Percentiles rank a stretch among this genome's conserved stretches.
phyloP scores from a whole-genome alignment of 208 protist genomes.

The Acanthamoeba sp. region DNA sequence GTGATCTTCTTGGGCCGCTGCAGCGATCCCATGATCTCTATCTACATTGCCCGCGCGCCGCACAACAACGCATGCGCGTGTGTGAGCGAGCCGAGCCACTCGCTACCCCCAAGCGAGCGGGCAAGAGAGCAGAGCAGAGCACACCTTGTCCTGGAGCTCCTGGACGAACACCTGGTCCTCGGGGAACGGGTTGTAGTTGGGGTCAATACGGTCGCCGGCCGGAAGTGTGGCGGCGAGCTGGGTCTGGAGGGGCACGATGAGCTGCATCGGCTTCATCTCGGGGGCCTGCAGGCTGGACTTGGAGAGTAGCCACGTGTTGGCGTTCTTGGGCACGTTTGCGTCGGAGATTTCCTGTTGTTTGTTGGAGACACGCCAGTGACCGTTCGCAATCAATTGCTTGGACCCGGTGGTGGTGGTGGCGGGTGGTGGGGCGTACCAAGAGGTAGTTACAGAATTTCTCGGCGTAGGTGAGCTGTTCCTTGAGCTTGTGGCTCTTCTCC shows the following conservation, averaged over 20 bases:
- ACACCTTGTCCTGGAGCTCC: slow-evolving; percentile 76
- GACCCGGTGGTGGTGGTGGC: too few relatives aligned
- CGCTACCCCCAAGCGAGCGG: too few relatives aligned
- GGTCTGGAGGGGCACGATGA: slow-evolving; percentile 80
- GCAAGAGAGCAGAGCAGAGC: not conserved
- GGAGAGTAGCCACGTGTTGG: not conserved
- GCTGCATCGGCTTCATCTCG: slow-evolving; percentile 67
- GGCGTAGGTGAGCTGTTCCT: slow-evolving; percentile 60
- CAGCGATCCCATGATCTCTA: slow-evolving; percentile 89
- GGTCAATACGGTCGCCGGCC: slow-evolving; percentile 3
- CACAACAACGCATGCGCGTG: not conserved
- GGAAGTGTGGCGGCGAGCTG: slow-evolving; percentile 68
- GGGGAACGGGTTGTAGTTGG: slow-evolving; percentile 31
- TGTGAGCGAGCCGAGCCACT: too few relatives aligned
- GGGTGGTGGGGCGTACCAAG: not conserved
- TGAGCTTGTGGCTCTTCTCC: slow-evolving; percentile 1
- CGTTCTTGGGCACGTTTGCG: slow-evolving; percentile 37
- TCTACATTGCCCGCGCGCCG: too few relatives aligned
- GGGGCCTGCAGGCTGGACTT: slow-evolving; percentile 28
- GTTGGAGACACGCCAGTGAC: too few relatives aligned
- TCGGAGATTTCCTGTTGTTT: slow-evolving; percentile 50
- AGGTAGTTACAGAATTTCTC: slow-evolving; percentile 73
- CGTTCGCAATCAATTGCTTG: not conserved
- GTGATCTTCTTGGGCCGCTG: slow-evolving; percentile 88
- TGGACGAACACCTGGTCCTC: slow-evolving; percentile 19